A percentile compares a stretch with the other conserved stretches of the same genome.
These are phyloP conservation scores for Hysterangium stoloniferum DNA, from an alignment of 768 basidiomycete genomes.

Conservation along the genomic window DNA sequence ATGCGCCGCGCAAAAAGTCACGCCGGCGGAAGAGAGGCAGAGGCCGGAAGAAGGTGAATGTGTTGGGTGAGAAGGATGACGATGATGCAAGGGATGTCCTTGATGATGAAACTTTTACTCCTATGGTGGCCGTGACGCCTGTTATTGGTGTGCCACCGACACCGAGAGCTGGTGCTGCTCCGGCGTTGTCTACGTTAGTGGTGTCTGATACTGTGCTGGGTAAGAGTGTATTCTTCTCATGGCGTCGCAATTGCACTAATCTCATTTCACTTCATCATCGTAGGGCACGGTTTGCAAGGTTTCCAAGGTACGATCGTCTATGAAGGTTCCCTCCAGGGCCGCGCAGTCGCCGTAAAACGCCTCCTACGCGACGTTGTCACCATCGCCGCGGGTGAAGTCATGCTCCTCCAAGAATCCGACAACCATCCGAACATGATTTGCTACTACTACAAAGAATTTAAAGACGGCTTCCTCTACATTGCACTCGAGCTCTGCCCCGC, in stretches of 20 bases:
- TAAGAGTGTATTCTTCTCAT: constrained; percentile 25
- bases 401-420: constrained; percentile 91
- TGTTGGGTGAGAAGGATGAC: constrained; percentile 20
- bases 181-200: constrained; percentile 43
- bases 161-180: constrained; percentile 13
- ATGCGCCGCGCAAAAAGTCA: constrained; percentile 34
- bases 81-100: constrained; percentile 7
- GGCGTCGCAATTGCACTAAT: constrained; percentile 21
- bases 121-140: constrained; percentile 1
- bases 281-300: constrained; percentile 67
- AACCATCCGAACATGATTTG: constrained; percentile 98
- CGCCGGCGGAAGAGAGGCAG: constrained; percentile 23
- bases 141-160: neutral
- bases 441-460: constrained; percentile 95
- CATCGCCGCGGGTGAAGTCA: constrained; percentile 87
- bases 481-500: constrained; percentile 93
- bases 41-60: constrained; percentile 33
- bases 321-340: constrained; percentile 90
- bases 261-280: constrained; percentile 12
- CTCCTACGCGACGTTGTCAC: constrained; percentile 93
- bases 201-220: constrained; percentile 74
- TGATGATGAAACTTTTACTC: constrained; percentile 10
- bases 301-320: constrained; percentile 97
- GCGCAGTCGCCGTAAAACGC: constrained; percentile 97
- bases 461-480: constrained; percentile 92